Conservation (phyloP, 2,329 filamentous ascomycete genomes). For the Penicillium sp. region DNA sequence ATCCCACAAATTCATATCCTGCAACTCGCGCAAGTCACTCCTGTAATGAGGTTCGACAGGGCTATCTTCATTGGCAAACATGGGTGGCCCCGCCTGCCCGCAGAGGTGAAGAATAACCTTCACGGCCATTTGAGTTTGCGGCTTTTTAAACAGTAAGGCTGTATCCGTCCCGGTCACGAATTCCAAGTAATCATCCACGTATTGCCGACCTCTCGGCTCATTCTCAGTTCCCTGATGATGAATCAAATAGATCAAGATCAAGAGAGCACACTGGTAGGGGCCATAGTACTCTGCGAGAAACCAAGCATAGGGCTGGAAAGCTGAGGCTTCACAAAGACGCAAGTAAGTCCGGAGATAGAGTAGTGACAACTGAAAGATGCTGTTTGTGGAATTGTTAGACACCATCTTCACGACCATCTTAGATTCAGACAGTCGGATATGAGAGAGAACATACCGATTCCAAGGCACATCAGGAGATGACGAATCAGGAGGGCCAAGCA, state of each 20-base stretch:
- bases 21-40: not conserved
- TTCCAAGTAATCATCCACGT: conserved; percentile 6
- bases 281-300: conserved; percentile 6
- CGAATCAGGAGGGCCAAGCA: conserved; percentile 2
- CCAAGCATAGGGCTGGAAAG: conserved; percentile 16
- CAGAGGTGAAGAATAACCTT: not conserved
- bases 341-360: conserved; percentile 7
- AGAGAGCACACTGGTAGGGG: conserved; percentile 7
- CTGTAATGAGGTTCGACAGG: not conserved
- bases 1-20: not conserved
- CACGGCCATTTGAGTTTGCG: not conserved
- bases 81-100: not conserved
- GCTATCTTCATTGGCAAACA: not conserved
- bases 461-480: not conserved
- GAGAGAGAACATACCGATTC: not conserved
- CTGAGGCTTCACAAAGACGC: conserved; percentile 2
- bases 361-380: conserved; percentile 5
- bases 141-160: no score
- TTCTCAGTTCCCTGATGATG: not conserved
- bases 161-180: not conserved
- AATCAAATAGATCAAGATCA: conserved; percentile 11
- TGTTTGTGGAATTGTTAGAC: not conserved
- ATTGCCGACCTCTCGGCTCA: not conserved
- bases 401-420: not conserved
- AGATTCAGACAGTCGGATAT: not conserved